phyloP scores from a whole-genome alignment of 1,284 basidiomycete species.

The Fereydounia khargensis region DNA sequence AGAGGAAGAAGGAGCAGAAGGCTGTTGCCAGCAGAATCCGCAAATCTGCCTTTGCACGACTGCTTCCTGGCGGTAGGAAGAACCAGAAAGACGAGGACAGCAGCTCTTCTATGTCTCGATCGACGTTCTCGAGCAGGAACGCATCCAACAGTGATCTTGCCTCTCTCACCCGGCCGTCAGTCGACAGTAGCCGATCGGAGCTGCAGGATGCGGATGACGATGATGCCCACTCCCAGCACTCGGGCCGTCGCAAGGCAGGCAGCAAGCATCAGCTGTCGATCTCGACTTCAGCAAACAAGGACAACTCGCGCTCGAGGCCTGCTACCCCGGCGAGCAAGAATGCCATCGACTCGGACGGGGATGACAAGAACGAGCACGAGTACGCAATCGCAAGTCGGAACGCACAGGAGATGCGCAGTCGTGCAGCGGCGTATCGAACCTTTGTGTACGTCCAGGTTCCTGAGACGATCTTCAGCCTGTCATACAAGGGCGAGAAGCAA shows the following conservation, averaged over 20 bases:
- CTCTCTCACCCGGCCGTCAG: conserved; percentile 1
- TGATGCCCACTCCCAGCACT: not conserved
- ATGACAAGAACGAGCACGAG: conserved; percentile 15
- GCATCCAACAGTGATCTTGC: not conserved
- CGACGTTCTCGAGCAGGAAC: conserved; percentile 4
- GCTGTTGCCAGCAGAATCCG: conserved; percentile 12
- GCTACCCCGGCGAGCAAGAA: conserved; percentile 1
- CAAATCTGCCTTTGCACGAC: conserved; percentile 28
- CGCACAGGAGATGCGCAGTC: conserved; percentile 59
- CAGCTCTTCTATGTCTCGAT: not conserved
- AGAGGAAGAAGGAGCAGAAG: conserved; percentile 1
- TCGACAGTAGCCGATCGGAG: no score
- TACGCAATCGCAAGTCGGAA: conserved; percentile 35
- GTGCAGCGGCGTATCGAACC: conserved; percentile 63
- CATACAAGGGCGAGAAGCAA: conserved; percentile 62
- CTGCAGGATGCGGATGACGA: not conserved
- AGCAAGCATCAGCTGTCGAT: not conserved
- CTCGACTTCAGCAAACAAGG: not conserved
- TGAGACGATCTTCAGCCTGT: conserved; percentile 62
- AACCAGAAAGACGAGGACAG: not conserved
- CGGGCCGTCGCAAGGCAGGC: not conserved
- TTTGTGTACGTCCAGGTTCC: conserved; percentile 79
- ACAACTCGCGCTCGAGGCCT: not conserved
- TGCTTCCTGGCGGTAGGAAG: conserved; percentile 13
- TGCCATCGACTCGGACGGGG: conserved; percentile 12